Base-by-base conservation (phyloP, 257 asterid species). In the Apocynum venetum region DNA sequence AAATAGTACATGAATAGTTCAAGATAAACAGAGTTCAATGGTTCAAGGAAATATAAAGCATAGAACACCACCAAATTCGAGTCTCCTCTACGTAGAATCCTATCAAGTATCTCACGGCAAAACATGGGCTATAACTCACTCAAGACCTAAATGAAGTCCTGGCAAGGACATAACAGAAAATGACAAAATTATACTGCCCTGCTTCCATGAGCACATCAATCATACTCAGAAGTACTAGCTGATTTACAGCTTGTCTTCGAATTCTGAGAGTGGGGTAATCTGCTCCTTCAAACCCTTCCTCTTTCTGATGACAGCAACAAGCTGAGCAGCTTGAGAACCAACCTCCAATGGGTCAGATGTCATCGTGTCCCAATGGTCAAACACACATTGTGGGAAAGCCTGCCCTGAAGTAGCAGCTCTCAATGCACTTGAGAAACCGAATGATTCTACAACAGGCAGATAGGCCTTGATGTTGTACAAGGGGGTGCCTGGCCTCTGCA, bases 381-480 rank as follows among this genome's bases (percentile, higher is more conserved):
- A 85, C 79, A 85, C 85, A 59, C 85, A 80, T 35, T 85, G 86
- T 3, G 88, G 85, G 83, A 85, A 85, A 0, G 88, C 88, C 77
- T 85, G 88, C 9, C 88, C 86, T 0, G 88, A 85, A 13, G 88
- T 85, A 48, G 88, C 80, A 71, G 86, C 88, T 78, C 88, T 85
- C 83, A 85, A 80, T 2, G 80, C 71, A 71, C 85, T 38, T 8
- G 88, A 85, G 79, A 85, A 85, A 59, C 88, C 88, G 53, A 85
- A 85, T 0, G 88, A 85, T 73, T 82, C 85, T 0, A 83, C 10
- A 7, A 82, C 88, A 59, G 88, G 88, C 75, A 85, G 85, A 76
- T 85, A 85, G 4, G 88, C 88, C 83, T 82, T 85, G 80, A 85
- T 85, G 85, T 85, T 85, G 82, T 85, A 85, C 31, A 85, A 83